Evolutionary conservation across 352 stramenopile genomes (phyloP), one percentile per base, ranked within the genome.

Genomic region (Phytophthora agathidicida): DNA sequence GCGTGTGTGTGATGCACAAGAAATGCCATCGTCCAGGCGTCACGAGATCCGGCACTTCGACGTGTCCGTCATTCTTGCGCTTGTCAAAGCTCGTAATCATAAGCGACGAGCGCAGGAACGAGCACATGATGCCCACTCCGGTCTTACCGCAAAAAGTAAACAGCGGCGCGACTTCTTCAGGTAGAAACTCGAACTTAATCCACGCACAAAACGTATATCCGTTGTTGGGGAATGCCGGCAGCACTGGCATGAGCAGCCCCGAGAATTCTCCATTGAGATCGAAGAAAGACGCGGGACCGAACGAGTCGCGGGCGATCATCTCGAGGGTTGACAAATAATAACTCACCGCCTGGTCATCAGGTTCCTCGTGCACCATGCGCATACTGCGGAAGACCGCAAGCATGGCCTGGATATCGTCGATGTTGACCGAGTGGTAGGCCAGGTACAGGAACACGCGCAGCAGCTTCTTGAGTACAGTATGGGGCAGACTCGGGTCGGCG

Each of bases 171-270:
- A 82, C 74, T 26, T 83, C 73, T 33, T 92, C 81, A 0, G 83
- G 83, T 8, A 92, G 49, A 32, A 71, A 76, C 60, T 94, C 85
- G 37, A 94, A 90, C 45, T 92, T 92, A 50, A 94, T 87, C 85
- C 85, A 94, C 3, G 81, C 77, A 56, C 83, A 92, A 33, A 94
- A 92, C 0, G 85, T 94, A 66, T 94, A 93, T 20, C 83, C 85
- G n/a, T 86, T 87, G 30, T 70, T 86, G 5, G 85, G 85, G 43
- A 94, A 94, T 1, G 74, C 67, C 33, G 90, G 83, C 16, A 93
- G 60, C 23, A 88, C 73, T 0, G 83, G 81, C 43, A 94, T 53
- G 2, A 91, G 52, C 1, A 94, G 67, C 0, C 85, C 85, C 14
- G 85, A 94, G 32, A 77, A 88, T 31, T 93, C 80, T 44, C 83